Evolutionary conservation across 352 stramenopile genomes (phyloP), one percentile per base, ranked within the genome.

Genomic region (Pythium insidiosum): DNA sequence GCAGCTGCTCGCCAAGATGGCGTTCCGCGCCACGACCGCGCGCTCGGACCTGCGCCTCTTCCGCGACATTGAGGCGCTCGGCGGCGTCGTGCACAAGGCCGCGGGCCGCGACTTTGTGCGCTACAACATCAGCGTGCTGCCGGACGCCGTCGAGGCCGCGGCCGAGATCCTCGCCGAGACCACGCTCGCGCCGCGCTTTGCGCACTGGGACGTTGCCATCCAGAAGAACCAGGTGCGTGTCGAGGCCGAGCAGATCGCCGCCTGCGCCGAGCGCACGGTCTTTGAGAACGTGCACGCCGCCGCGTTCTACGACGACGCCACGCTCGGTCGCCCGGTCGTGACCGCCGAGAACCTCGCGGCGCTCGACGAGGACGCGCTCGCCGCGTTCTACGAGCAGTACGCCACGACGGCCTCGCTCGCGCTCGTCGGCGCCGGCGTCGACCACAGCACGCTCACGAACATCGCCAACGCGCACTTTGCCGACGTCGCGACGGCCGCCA

Each of bases 1-100:
- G 62, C 72, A 88, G 64, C 66, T 93, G 35, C 84, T 84, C 36
- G 60, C 73, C 48, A 87, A 90, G 63, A 78, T 89, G 73, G 77
- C 80, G 25, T 93, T 93, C 74, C 80, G 77, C 35, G 62, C 77
- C 20, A 93, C 80, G 10, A 48, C 73, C 22, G 53, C 22, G 42
- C 80, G 77, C 54, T 90, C 80, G 46, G 80, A 93, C 55, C 62
- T 93, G 56, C 71, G 72, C 33, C 60, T 93, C 29, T 93, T 67
- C 67, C 77, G 80, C 46, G 80, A 86, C 52, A 80, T 92, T 54
- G 80, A 92, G 56, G 62, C 77, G 26, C 77, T 92, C 33, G 80
- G 80, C 39, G 80, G 80, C 25, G 63, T 75, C 18, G 60, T 89
- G 36, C 48, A 62, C 53, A 77, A 78, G 44, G 46, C 57, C 21